Conservation (phyloP, 805 yeast species). For the Spathaspora hagerdaliae region DNA sequence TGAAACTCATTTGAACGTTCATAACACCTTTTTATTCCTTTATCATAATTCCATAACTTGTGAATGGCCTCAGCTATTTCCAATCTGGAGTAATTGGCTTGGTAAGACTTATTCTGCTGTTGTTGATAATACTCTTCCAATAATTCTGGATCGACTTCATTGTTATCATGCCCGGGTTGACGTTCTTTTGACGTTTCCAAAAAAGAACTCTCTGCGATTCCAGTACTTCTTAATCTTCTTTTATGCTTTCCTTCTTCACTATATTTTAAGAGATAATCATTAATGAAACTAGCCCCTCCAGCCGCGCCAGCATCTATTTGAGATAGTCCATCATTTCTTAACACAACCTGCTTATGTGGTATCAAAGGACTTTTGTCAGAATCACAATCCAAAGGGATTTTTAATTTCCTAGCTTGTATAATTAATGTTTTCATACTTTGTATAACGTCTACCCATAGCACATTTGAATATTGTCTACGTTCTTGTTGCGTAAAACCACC, state of each 20-base stretch:
- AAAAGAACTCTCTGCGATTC: constrained; percentile 20
- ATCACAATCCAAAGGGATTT: constrained; percentile 66
- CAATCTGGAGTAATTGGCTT: constrained; percentile 24
- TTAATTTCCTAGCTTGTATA: constrained; percentile 66
- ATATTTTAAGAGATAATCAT: constrained; percentile 61
- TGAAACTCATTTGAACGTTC: constrained; percentile 72
- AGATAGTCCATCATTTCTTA: constrained; percentile 56
- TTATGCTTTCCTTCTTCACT: constrained; percentile 50
- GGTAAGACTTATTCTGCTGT: constrained; percentile 7
- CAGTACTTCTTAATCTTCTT: constrained; percentile 53
- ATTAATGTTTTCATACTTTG: constrained; percentile 76
- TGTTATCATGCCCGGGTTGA: constrained; percentile 1
- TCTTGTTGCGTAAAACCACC: constrained; percentile 82
- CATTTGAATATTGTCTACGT: constrained; percentile 72
- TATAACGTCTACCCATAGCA: constrained; percentile 90
- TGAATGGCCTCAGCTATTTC: constrained; percentile 69
- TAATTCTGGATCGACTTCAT: constrained; percentile 9
- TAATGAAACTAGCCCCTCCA: constrained; percentile 60
- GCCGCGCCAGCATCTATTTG: constrained; percentile 58
- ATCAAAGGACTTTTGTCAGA: constrained; percentile 42
- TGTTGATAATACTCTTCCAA: constrained; percentile 1
- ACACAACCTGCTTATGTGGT: constrained; percentile 44
- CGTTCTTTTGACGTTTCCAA: not conserved
- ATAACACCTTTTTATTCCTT: constrained; percentile 60
- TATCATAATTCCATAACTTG: constrained; percentile 65